Evolutionary conservation across 2,329 filamentous ascomycete species (phyloP).

Genomic region (Cladosporium halotolerans): DNA sequence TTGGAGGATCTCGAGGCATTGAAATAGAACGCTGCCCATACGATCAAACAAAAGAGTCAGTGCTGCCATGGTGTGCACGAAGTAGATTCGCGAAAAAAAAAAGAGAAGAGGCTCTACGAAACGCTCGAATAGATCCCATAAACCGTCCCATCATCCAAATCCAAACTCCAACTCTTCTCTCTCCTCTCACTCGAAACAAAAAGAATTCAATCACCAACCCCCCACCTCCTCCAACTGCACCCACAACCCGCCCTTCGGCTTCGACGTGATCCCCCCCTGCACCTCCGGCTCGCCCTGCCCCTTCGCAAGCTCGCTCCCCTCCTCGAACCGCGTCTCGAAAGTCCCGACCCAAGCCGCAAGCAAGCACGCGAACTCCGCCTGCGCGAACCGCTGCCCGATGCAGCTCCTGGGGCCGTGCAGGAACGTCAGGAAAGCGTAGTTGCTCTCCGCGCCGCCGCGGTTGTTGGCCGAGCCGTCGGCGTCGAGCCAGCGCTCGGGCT

Average conservation of each 20-base stretch:
- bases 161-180: too few relatives aligned
- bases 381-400: conserved; percentile 76
- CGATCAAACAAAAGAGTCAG: too few relatives aligned
- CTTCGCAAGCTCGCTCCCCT: conserved; percentile 36
- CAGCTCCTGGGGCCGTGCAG: conserved; percentile 80
- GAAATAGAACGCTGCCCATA: too few relatives aligned
- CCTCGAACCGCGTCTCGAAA: conserved; percentile 64
- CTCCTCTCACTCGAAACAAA: background rate
- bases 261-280: conserved; percentile 63
- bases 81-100: too few relatives aligned
- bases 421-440: conserved; percentile 76
- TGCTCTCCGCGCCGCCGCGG: conserved; percentile 65
- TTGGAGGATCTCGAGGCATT: too few relatives aligned
- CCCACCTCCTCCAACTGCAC: conserved; percentile 61
- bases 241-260: conserved; percentile 65
- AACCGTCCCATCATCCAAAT: too few relatives aligned
- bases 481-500: conserved; percentile 69
- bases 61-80: too few relatives aligned
- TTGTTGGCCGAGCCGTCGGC: conserved; percentile 49
- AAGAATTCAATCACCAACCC: conserved; percentile 48
- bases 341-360: conserved; percentile 69
- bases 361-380: conserved; percentile 77
- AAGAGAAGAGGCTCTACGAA: too few relatives aligned
- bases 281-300: conserved; percentile 53
- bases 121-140: too few relatives aligned